These are phyloP conservation scores for Dionaea muscipula DNA, from an alignment of 179 eudicot species.

Conservation along the genomic window DNA sequence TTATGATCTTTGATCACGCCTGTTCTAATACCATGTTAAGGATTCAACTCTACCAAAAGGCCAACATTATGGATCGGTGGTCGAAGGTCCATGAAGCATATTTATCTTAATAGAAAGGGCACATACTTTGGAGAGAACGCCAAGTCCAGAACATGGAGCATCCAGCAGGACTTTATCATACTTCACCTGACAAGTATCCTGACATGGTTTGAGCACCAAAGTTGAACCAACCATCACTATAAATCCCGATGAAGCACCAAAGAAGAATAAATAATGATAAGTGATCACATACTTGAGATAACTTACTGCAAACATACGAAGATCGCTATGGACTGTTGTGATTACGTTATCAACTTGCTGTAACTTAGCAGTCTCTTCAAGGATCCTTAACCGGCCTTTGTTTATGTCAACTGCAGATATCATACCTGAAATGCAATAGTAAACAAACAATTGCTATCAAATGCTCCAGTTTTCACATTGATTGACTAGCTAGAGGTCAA, in stretches of 20 bases:
- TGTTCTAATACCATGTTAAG: no score
- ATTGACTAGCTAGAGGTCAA: no score
- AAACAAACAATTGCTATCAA: not conserved
- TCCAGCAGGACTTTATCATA: constrained; percentile 77
- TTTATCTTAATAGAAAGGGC: no score
- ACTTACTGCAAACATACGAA: constrained; percentile 60
- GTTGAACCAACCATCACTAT: constrained; percentile 3
- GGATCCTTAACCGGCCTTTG: constrained; percentile 76
- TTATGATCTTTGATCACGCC: no score
- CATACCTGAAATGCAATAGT: constrained; percentile 30
- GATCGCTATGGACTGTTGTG: constrained; percentile 64
- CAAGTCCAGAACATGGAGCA: constrained; percentile 96
- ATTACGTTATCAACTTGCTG: constrained; percentile 55
- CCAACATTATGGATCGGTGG: no score
- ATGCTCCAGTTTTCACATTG: no score
- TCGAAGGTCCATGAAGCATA: no score
- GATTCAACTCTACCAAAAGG: no score
- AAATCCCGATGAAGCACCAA: constrained; percentile 6
- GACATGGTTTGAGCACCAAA: constrained; percentile 2
- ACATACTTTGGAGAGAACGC: constrained; percentile 86
- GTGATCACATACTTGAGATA: constrained; percentile 3
- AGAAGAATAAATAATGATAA: not conserved
- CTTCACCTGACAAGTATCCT: constrained; percentile 31
- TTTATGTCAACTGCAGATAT: constrained; percentile 71
- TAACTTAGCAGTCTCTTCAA: constrained; percentile 71